A percentile compares a stretch with the other conserved stretches of the same genome.
phyloP scores from a whole-genome alignment of 306 rosid species.

The Quercus rubra region DNA sequence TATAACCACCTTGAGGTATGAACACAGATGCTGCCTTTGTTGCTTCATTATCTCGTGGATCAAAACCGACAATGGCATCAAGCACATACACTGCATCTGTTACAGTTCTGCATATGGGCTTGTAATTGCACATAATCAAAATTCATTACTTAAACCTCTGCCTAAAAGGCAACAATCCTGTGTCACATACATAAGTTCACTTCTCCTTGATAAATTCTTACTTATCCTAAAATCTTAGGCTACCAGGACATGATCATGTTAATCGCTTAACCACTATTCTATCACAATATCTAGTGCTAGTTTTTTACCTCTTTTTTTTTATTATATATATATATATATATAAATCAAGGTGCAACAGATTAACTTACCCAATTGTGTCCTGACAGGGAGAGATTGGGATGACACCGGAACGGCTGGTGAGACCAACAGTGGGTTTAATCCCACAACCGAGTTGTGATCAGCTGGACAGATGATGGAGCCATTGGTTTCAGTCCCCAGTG shows the following conservation, averaged over 20 bases:
- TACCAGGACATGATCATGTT: too few relatives aligned
- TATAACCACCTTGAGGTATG: slow-evolving; percentile 53
- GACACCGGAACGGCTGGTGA: slow-evolving; percentile 63
- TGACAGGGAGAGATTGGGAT: slow-evolving; percentile 52
- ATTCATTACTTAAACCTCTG: background rate
- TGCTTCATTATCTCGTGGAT: slow-evolving; percentile 49
- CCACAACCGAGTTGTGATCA: slow-evolving; percentile 63
- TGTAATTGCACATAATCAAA: slow-evolving; percentile 11
- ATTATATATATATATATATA: too few relatives aligned
- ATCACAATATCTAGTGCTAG: too few relatives aligned
- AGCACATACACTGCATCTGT: slow-evolving; percentile 75
- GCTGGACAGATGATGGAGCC: slow-evolving; percentile 61
- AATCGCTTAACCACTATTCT: too few relatives aligned
- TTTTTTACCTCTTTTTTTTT: too few relatives aligned
- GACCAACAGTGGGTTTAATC: slow-evolving; percentile 68
- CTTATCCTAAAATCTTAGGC: too few relatives aligned
- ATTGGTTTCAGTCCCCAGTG: slow-evolving; percentile 63
- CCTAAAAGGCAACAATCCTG: background rate
- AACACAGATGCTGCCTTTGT: slow-evolving; percentile 38
- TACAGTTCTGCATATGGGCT: slow-evolving; percentile 72
- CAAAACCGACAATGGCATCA: slow-evolving; percentile 63
- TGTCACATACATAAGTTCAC: too few relatives aligned
- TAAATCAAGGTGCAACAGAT: background rate
- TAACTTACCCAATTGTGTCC: slow-evolving; percentile 54
- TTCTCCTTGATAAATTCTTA: too few relatives aligned